Evolutionary conservation across 768 basidiomycete species (phyloP).

Genomic region (Coprinopsis strossmayeri): DNA sequence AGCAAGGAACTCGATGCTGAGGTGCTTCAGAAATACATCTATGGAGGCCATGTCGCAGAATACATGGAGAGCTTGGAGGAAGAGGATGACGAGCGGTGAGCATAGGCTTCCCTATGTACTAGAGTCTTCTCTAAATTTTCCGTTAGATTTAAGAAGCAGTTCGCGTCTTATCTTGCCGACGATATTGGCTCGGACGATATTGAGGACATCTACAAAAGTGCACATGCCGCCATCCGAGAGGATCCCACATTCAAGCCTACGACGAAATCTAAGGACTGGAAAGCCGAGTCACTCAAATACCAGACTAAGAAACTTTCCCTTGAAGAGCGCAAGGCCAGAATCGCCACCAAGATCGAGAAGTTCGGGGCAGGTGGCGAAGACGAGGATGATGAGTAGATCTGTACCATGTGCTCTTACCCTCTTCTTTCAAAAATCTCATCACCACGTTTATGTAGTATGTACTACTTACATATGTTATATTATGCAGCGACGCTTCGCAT

Average conservation of each 20-base stretch:
- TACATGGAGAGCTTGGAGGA: constrained; percentile 99
- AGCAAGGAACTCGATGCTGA: constrained; percentile 90
- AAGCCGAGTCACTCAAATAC: constrained; percentile 73
- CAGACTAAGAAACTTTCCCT: constrained; percentile 60
- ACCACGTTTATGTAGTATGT: not conserved
- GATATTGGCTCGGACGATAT: constrained; percentile 95
- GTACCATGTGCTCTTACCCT: constrained; percentile 6
- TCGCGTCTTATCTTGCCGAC: constrained; percentile 91
- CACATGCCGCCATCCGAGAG: constrained; percentile 93
- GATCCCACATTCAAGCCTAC: constrained; percentile 87
- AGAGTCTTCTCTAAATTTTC: constrained; percentile 9
- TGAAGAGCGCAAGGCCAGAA: constrained; percentile 71
- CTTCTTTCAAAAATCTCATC: not conserved
- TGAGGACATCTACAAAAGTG: constrained; percentile 90
- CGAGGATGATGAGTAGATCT: constrained; percentile 57
- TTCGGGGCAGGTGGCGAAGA: constrained; percentile 70
- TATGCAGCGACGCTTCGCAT: not conserved
- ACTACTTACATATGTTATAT: not conserved
- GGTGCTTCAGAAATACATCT: constrained; percentile 95
- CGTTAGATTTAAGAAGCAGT: constrained; percentile 96
- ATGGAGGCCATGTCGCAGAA: constrained; percentile 95
- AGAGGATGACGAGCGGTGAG: constrained; percentile 95
- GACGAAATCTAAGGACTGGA: constrained; percentile 90
- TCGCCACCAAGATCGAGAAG: constrained; percentile 84
- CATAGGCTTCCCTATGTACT: constrained; percentile 5